Evolutionary conservation across 306 rosid genomes (phyloP), one percentile per base, ranked within the genome.

Genomic region (Cicer arietinum): DNA sequence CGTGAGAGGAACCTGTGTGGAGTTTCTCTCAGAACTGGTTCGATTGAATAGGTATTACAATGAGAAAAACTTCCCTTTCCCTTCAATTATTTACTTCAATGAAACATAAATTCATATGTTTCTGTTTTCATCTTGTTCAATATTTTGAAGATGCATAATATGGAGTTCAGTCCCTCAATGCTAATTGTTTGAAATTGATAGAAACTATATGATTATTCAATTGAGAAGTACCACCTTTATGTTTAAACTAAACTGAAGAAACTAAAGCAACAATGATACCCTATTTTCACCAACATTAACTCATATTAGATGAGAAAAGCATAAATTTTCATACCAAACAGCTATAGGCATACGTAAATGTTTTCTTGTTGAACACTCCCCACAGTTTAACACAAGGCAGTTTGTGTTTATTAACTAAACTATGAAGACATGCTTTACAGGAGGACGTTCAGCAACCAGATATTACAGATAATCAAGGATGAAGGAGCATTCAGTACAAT

Each of bases 401-500:
- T 62, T 41, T 30, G 10, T 14, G 25, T 72, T 63, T 64, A 39
- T 65, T 37, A 73, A 25, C 16, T 52, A 22, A 22, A 22, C 30
- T 30, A 30, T 30, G 37, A 30, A 30, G 37, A 30, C 37, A 30
- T 30, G 37, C 37, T 30, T 45, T 47, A 74, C 83, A 94, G 97
- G 83, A 90, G 97, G 71, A 89, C 93, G 57, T 53, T 74, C 76
- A 79, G 94, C 88, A 87, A 87, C 83, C 87, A 84, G 75, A 85
- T 91, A 57, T 80, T 94, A 71, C 96, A 89, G 79, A 86, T 67
- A 76, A 89, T 94, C 71, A 94, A 83, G 91, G 94, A 94, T 63
- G 96, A 87, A 81, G 94, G 94, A 77, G 89, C 93, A 71, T 90
- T 91, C 74, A 91, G 98, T 78, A 84, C 90, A 57, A 90, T 91